Evolutionary conservation across 2,329 filamentous ascomycete genomes (phyloP).

Genomic region (Epichloe sp.): DNA sequence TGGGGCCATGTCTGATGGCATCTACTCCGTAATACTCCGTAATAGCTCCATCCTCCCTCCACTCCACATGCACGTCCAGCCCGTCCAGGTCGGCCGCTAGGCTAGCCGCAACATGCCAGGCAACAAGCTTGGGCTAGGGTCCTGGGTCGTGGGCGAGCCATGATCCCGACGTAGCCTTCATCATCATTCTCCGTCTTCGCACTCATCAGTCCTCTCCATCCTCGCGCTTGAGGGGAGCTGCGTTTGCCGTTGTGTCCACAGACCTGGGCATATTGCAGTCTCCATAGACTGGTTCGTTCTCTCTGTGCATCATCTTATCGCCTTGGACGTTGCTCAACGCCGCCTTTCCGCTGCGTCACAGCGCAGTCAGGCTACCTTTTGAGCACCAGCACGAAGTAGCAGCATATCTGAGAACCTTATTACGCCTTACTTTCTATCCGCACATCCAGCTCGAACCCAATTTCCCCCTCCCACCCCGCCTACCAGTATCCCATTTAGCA

Average conservation of each 20-base stretch:
- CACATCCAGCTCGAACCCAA: background rate
- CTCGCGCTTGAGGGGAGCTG: background rate
- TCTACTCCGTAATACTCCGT: no score
- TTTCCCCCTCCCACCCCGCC: background rate
- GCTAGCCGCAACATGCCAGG: no score
- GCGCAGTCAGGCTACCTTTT: background rate
- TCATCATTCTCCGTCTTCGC: background rate
- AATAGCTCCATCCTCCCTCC: no score
- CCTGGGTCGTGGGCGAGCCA: background rate
- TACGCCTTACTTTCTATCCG: background rate
- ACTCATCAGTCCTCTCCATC: background rate
- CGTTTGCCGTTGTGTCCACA: background rate
- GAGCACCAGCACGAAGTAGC: background rate
- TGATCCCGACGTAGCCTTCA: background rate
- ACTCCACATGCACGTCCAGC: no score
- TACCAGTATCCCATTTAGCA: background rate
- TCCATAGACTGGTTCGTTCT: background rate
- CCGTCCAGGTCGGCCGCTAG: no score
- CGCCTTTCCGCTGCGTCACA: background rate
- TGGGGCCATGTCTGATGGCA: no score
- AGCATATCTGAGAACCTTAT: background rate
- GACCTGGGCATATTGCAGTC: background rate
- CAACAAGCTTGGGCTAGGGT: no score
- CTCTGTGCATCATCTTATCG: background rate
- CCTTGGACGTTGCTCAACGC: background rate